Percentiles rank a stretch among this genome's conserved stretches.
Evolutionary conservation across 768 basidiomycete species (phyloP).

Genomic region (Gymnopilus dilepis): DNA sequence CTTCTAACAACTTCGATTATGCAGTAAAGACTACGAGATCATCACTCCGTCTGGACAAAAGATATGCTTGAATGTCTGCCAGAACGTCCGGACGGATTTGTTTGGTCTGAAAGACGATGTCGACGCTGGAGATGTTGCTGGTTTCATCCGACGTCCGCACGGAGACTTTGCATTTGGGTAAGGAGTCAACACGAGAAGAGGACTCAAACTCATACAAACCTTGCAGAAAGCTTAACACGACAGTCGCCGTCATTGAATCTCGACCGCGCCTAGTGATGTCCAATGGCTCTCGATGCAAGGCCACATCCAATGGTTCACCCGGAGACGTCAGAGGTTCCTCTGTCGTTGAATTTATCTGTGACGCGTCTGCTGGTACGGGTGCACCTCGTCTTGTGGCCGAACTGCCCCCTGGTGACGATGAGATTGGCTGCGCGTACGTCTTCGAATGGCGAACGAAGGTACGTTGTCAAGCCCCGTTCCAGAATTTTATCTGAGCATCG

Average conservation of each 20-base stretch:
- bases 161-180: slow-evolving; percentile 80
- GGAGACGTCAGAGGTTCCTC: slow-evolving; percentile 59
- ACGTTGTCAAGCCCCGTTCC: slow-evolving; percentile 26
- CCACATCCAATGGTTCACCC: slow-evolving; percentile 39
- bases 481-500: slow-evolving; percentile 2
- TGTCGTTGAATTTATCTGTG: slow-evolving; percentile 80
- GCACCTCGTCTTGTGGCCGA: slow-evolving; percentile 62
- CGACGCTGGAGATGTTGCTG: slow-evolving; percentile 60
- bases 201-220: neutral
- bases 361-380: slow-evolving; percentile 62
- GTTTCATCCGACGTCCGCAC: slow-evolving; percentile 61
- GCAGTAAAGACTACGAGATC: slow-evolving; percentile 69
- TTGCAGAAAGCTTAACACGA: slow-evolving; percentile 65
- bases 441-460: slow-evolving; percentile 88
- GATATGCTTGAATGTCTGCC: slow-evolving; percentile 71
- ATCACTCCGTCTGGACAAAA: slow-evolving; percentile 50
- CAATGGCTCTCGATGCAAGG: slow-evolving; percentile 68
- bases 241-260: slow-evolving; percentile 56
- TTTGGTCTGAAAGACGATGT: slow-evolving; percentile 65
- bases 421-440: slow-evolving; percentile 75
- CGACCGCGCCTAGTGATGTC: slow-evolving; percentile 61
- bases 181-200: slow-evolving; percentile 16
- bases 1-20: slow-evolving; percentile 21
- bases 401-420: slow-evolving; percentile 67
- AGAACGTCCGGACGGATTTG: slow-evolving; percentile 55